Percentiles rank a stretch among this genome's conserved stretches.
Evolutionary conservation across 2,329 filamentous ascomycete species (phyloP).

Genomic region (Aureobasidium musti): DNA sequence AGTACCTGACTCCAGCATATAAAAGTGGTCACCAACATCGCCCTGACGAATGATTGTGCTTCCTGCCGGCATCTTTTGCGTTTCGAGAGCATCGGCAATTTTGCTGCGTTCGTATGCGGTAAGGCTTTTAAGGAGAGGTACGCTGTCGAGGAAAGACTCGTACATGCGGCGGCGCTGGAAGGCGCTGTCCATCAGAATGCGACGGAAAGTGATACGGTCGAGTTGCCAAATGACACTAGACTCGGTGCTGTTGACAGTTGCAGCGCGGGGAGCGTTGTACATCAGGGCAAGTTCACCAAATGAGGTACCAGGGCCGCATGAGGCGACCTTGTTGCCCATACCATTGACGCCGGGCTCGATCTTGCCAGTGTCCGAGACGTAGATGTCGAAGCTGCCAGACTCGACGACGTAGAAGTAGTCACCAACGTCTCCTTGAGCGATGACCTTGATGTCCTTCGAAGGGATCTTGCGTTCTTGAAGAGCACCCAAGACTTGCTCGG

Average conservation of each 20-base stretch:
- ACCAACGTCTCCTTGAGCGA: slow-evolving; percentile 90
- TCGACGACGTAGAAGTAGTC: slow-evolving; percentile 99
- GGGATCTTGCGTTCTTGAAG: slow-evolving; percentile 94
- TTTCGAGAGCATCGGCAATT: slow-evolving; percentile 94
- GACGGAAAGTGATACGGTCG: slow-evolving; percentile 93
- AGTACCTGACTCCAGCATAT: slow-evolving; percentile 82
- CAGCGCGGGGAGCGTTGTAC: slow-evolving; percentile 97
- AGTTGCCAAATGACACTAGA: slow-evolving; percentile 87
- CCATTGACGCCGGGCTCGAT: slow-evolving; percentile 80
- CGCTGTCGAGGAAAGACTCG: slow-evolving; percentile 93
- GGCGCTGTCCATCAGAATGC: slow-evolving; percentile 97
- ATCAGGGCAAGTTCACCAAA: slow-evolving; percentile 97
- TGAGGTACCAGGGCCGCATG: slow-evolving; percentile 82
- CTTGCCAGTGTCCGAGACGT: slow-evolving; percentile 76
- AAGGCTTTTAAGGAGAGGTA: slow-evolving; percentile 77
- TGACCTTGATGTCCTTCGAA: slow-evolving; percentile 86
- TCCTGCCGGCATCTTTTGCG: slow-evolving; percentile 77
- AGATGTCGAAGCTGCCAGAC: slow-evolving; percentile 84
- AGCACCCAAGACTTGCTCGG: slow-evolving; percentile 80
- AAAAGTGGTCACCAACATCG: slow-evolving; percentile 89
- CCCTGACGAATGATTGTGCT: slow-evolving; percentile 88
- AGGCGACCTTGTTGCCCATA: slow-evolving; percentile 77
- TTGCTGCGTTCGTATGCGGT: slow-evolving; percentile 94
- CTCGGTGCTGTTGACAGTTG: slow-evolving; percentile 85
- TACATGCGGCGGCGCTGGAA: slow-evolving; percentile 97